Percentiles rank a stretch among this genome's conserved stretches.
These are phyloP conservation scores for Hymenotorrendiella dingleyae DNA, from an alignment of 2,329 filamentous ascomycete species.

Conservation along the genomic window DNA sequence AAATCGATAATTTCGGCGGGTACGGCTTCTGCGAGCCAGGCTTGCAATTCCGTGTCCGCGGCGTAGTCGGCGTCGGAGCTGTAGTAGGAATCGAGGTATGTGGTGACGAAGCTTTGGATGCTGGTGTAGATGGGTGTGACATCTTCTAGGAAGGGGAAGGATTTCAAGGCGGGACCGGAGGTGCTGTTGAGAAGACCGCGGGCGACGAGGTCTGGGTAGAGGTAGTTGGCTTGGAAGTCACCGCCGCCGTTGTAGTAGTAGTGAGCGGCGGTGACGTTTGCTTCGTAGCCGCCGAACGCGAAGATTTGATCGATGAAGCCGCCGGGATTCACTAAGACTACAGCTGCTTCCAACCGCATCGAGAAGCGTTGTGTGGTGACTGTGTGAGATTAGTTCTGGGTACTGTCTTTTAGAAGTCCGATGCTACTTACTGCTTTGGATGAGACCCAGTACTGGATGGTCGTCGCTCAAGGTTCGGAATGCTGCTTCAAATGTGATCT, in stretches of 20 bases:
- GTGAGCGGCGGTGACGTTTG: slow-evolving; percentile 6
- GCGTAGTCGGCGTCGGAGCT: slow-evolving; percentile 27
- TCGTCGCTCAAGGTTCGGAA: slow-evolving; percentile 39
- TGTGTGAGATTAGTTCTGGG: background rate
- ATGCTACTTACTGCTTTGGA: slow-evolving; percentile 31
- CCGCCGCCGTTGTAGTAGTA: slow-evolving; percentile 24
- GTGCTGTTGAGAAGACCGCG: slow-evolving; percentile 37
- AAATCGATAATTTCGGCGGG: slow-evolving; percentile 37
- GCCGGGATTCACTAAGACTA: slow-evolving; percentile 11
- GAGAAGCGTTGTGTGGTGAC: slow-evolving; percentile 3
- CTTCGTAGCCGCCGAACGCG: slow-evolving; percentile 8
- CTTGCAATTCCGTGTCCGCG: slow-evolving; percentile 37
- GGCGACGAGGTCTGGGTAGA: slow-evolving; percentile 32
- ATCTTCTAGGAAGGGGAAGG: slow-evolving; percentile 42
- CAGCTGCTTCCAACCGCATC: background rate
- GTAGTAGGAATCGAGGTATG: slow-evolving; percentile 42
- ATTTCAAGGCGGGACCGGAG: slow-evolving; percentile 33
- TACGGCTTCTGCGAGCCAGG: slow-evolving; percentile 38
- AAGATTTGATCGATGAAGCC: slow-evolving; percentile 16
- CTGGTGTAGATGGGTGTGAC: slow-evolving; percentile 32
- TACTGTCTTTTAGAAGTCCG: too few species aligned
- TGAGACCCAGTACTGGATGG: slow-evolving; percentile 39
- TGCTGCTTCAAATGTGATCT: slow-evolving; percentile 40
- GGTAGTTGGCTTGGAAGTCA: slow-evolving; percentile 35
- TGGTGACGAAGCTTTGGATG: slow-evolving; percentile 34